Base-by-base conservation (phyloP, 75 land plant species). In the Pinus taeda region DNA sequence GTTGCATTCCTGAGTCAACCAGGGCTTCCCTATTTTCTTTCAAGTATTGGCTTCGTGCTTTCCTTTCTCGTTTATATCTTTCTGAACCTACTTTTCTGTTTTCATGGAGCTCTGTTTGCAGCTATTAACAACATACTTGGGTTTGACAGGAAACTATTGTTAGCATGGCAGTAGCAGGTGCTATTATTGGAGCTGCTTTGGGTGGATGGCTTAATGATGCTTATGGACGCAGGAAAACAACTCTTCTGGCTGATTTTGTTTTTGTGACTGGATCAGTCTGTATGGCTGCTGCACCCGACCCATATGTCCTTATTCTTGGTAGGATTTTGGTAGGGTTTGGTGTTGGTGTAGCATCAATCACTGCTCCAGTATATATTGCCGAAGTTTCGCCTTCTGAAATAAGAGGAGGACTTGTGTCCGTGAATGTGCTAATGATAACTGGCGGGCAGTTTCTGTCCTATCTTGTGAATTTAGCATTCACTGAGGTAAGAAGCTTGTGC, bases 151-250 rank as follows among this genome's bases (percentile, higher is more conserved):
- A 92, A 81, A 92, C 97, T 59, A 92, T 94, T 80, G 97, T 94
- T 2, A 94, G 97, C 76, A 94, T 94, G 97, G 97, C 97, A n/a
- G 30, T 94, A 78, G 89, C 86, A 67, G 97, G 97, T 56, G 95
- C 97, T 6, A 88, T 94, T n/a, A 37, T 92, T 76, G 97, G 97
- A 74, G 95, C 97, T 70, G 88, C 87, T 13, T 67, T 83, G 30
- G 91, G 97, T 29, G 97, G 97, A 36, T 88, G 84, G 90, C 74
- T 94, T 22, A 94, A 94, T 81, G 97, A 94, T 85, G n/a, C 73
- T 53, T 83, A 81, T 88, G 92, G 97, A 15, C 90, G 97, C 4
- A 92, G 88, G 77, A 86, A 76, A 59, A 85, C 97, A 56, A 94
- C 93, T 12, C 86, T 94, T 37, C 20, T 80, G 66, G 95, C 97